Percentiles rank a stretch among this genome's conserved stretches.
Evolutionary conservation across 345 rosid genomes (phyloP).

Genomic region (Cardamine occulta): DNA sequence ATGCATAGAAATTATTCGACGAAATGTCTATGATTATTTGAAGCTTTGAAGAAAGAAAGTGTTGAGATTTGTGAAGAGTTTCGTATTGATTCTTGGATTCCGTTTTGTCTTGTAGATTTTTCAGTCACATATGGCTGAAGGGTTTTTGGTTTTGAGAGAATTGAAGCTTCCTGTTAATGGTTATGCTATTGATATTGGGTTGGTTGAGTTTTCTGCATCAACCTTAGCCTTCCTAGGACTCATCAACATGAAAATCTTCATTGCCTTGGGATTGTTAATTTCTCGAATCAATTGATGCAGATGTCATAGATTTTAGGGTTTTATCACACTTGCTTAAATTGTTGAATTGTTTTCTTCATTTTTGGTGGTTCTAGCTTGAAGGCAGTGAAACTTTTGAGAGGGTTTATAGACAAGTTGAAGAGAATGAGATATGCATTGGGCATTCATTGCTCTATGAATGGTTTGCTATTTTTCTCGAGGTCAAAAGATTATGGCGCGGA

Average conservation of each 20-base stretch:
- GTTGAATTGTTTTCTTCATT: neutral
- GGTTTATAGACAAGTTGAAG: conserved; percentile 64
- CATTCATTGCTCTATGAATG: conserved; percentile 69
- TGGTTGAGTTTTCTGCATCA: conserved; percentile 91
- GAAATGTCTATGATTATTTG: conserved; percentile 42
- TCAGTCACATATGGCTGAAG: conserved; percentile 71
- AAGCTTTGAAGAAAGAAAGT: conserved; percentile 83
- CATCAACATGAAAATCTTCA: too few relatives aligned
- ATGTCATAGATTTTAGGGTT: neutral
- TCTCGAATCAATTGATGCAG: neutral
- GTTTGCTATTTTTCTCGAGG: conserved; percentile 79
- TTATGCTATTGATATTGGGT: conserved; percentile 83
- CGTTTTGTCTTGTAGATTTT: conserved; percentile 82
- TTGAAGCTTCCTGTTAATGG: conserved; percentile 89
- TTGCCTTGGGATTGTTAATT: neutral
- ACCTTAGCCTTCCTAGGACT: too few relatives aligned
- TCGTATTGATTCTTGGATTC: conserved; percentile 74
- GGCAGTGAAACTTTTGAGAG: conserved; percentile 59
- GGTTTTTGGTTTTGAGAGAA: conserved; percentile 83
- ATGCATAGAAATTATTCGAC: too few relatives aligned
- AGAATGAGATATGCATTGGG: conserved; percentile 53
- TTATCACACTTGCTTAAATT: neutral
- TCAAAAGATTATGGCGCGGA: conserved; percentile 67
- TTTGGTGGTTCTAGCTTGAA: conserved; percentile 57
- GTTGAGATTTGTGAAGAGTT: conserved; percentile 75